Conservation (phyloP, 352 stramenopile species). For the Globisporangium parvum region DNA sequence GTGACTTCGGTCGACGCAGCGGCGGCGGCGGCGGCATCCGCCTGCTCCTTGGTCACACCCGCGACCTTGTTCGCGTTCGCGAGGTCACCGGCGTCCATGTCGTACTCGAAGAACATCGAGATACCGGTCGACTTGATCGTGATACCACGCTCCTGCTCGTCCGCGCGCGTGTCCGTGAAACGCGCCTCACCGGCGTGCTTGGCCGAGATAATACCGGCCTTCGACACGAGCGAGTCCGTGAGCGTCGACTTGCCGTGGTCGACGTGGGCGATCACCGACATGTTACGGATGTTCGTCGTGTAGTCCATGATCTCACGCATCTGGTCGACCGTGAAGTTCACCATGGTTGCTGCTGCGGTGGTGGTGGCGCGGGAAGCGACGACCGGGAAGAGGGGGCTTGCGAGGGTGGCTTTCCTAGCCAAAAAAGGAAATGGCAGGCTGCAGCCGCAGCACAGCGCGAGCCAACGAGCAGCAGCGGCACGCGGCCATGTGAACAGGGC, state of each 20-base stretch:
- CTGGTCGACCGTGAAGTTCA: conserved; percentile 99
- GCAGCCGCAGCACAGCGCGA: conserved; percentile 5
- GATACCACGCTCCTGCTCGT: conserved; percentile 99
- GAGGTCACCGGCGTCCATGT: conserved; percentile 92
- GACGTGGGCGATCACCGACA: conserved; percentile 99
- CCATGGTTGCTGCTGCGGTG: conserved; percentile 43
- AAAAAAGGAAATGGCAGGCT: conserved; percentile 61
- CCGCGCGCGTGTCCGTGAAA: conserved; percentile 99
- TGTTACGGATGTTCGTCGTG: conserved; percentile 99
- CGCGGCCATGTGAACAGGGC: no score
- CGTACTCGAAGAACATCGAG: conserved; percentile 99
- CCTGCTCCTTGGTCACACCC: conserved; percentile 43
- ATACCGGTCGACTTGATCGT: conserved; percentile 99
- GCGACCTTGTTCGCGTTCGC: conserved; percentile 61
- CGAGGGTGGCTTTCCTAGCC: conserved; percentile 25
- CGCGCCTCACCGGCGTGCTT: conserved; percentile 97
- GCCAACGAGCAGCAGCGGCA: conserved; percentile 2
- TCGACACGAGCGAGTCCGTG: conserved; percentile 98
- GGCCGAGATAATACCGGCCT: conserved; percentile 98
- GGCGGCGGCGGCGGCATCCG: conserved; percentile 19
- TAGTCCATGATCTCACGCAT: conserved; percentile 98
- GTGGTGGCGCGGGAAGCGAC: conserved; percentile 15
- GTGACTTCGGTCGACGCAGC: conserved; percentile 71
- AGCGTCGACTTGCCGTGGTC: conserved; percentile 99
- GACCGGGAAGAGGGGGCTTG: conserved; percentile 14